Evolutionary conservation across 306 rosid species (phyloP), one percentile per base, ranked within the genome.

Genomic region (Cucumis hystrix): DNA sequence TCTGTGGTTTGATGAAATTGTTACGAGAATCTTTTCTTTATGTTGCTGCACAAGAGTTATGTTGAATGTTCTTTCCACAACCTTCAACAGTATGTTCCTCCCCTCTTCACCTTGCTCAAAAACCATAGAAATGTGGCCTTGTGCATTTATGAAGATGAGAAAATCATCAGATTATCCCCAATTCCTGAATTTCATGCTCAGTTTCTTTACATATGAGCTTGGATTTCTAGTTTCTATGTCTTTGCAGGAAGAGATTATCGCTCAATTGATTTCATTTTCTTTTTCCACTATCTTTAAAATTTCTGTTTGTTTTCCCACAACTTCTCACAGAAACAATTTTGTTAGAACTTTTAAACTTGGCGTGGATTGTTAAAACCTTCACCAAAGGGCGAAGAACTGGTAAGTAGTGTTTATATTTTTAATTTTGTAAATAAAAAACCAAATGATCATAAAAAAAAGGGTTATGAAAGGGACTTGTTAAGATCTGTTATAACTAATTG

Each of bases 1-100:
- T 43, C 3, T 67, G 28, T 78, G 51, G 21, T 52, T 51, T 35
- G 75, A 52, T 78, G 75, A 49, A 16, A 11, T 20, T 64, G 65
- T 20, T 52, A 7, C 30, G 49, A 66, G 67, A 67, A 65, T 3
- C 56, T 67, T 25, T 66, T 59, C n/a, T 67, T 54, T 66, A 30
- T 47, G 61, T 77, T 77, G 70, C 35, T 62, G 70, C 52, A 30
- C 45, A 45, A 77, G 79, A 61, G 59, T 57, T 58, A 39, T 20
- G 78, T 75, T 58, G 37, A 54, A 75, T 75, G 54, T 56, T 23
- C 20, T 39, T 20, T 75, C 47, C 39, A 69, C 75, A 57, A 39
- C 67, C 68, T 56, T 39, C 5, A 14, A 41, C 10, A 23, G 39
- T 39, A 39, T 58, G 78, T 75, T 75, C 37, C 5, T 14, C 25